Evolutionary conservation across 257 asterid genomes (phyloP), one percentile per base, ranked within the genome.

Genomic region (Solanum okadae): DNA sequence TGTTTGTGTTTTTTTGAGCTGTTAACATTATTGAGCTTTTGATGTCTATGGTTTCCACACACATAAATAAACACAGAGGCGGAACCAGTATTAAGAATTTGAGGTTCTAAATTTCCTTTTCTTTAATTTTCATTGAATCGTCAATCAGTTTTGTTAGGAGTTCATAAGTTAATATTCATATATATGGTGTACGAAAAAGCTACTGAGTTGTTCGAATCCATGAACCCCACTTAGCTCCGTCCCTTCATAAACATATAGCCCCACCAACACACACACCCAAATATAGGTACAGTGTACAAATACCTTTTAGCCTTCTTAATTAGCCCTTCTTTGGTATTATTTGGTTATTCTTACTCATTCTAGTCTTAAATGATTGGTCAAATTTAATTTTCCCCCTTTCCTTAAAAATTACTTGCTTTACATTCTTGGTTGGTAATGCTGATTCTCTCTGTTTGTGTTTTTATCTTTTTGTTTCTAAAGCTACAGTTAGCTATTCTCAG

Each of bases 361-460:
- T 42, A 38, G 35, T 9, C 52, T 81, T 81, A 34, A 75, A 65
- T 88, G 84, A 88, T 88, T 88, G 84, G 72, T 44, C 38, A 87
- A 61, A 72, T 72, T 81, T 22, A 71, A 38, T 89, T 65, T 23
- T 10, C 8, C 33, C 11, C 35, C 3, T 42, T 38, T 29, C 61
- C 61, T 52, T 56, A 40, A 81, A 81, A 14, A 44, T 12, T 89
- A 73, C 89, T 89, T 81, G 25, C 33, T 87, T 59, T 87, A 83
- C 91, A 89, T 87, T 81, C 40, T 82, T 71, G 89, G 82, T 87
- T 86, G 83, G 83, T 88, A 56, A n/a, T 83, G 31, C 31, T 88
- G 90, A 88, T 88, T 65, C 49, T 42, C 15, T 44, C 33, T 59
- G 10, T 75, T 13, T 44, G 37, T 23, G 31, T 61, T 40, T 10